phyloP scores from a whole-genome alignment of 768 basidiomycete species.

The Cystobasidium ongulense region DNA sequence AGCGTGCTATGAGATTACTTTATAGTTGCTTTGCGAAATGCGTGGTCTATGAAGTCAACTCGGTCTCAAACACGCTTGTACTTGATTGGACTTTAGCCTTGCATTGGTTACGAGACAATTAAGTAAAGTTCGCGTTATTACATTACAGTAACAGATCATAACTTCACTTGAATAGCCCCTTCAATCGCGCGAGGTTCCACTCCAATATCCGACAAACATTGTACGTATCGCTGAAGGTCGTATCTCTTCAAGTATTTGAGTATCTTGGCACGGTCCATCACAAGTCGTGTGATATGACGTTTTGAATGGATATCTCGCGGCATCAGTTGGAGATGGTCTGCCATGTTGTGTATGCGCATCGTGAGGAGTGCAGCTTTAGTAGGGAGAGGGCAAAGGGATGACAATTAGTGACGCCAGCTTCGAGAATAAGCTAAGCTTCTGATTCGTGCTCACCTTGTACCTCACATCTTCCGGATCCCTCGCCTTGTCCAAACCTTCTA shows the following conservation, averaged over 20 bases:
- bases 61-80: too few species aligned
- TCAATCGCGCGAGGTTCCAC: conserved; percentile 73
- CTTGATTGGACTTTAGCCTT: too few species aligned
- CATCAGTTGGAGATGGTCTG: conserved; percentile 57
- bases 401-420: neutral
- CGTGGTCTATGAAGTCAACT: too few species aligned
- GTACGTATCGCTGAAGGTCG: conserved; percentile 65
- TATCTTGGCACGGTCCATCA: conserved; percentile 74
- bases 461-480: conserved; percentile 74
- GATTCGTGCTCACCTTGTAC: conserved; percentile 65
- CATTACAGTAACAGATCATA: neutral
- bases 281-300: conserved; percentile 63
- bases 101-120: too few species aligned
- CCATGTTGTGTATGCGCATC: conserved; percentile 71
- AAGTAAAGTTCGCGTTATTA: neutral
- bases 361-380: conserved; percentile 75
- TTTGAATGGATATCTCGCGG: conserved; percentile 69
- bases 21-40: neutral
- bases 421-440: neutral
- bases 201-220: conserved; percentile 62
- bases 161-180: conserved; percentile 61
- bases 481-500: conserved; percentile 64
- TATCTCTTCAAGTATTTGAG: conserved; percentile 65
- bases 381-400: neutral
- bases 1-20: neutral